phyloP scores from a whole-genome alignment of 2,329 filamentous ascomycete species.

The Colletotrichum agaves region DNA sequence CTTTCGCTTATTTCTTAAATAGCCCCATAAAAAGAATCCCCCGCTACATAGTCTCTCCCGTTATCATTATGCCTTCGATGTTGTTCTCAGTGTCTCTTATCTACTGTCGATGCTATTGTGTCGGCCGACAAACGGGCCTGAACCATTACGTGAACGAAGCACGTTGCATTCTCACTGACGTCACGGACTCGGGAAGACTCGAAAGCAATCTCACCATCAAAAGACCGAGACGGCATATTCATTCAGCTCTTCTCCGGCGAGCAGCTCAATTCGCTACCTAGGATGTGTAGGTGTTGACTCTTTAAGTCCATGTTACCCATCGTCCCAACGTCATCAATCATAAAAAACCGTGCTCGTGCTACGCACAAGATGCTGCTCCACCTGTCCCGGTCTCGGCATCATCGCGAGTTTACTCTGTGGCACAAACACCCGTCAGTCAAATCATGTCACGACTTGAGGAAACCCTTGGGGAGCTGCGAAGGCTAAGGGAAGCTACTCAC shows the following conservation, averaged over 20 bases:
- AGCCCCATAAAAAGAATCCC: no score
- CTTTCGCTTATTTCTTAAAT: no score
- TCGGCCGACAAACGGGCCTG: no score
- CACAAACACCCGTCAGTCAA: neutral
- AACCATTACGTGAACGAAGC: no score
- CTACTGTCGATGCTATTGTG: no score
- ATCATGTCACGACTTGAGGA: neutral
- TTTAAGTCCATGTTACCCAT: neutral
- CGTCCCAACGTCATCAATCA: conserved; percentile 12
- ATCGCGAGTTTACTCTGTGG: conserved; percentile 3
- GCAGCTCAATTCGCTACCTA: conserved; percentile 29
- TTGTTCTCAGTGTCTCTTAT: no score
- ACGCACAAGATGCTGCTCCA: neutral
- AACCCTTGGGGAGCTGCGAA: no score
- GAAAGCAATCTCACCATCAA: no score
- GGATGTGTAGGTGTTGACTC: conserved; percentile 14
- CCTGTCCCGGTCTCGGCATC: neutral
- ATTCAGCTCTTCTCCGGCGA: conserved; percentile 7
- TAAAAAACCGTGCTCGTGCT: conserved; percentile 9
- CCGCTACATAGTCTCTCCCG: no score
- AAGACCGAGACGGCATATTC: neutral
- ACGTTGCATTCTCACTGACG: no score
- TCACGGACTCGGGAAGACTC: no score
- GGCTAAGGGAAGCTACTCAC: neutral
- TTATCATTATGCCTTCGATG: no score